Conservation (phyloP, 495 filamentous ascomycete species). For the Jackrogersella multiformis region DNA sequence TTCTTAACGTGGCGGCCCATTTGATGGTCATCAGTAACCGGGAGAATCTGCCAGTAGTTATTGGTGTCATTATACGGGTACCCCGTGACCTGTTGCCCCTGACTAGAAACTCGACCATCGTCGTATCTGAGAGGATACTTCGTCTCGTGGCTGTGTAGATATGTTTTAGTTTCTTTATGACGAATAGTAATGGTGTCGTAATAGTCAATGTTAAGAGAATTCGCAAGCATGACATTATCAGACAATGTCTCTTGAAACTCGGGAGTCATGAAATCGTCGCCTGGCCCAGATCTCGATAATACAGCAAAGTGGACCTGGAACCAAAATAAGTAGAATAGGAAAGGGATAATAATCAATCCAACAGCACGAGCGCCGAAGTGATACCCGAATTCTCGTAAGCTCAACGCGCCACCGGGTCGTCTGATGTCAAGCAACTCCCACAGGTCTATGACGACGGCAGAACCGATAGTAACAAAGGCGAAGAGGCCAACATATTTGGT, state of each 20-base stretch:
- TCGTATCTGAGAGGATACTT: constrained; percentile 94
- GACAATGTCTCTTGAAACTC: constrained; percentile 97
- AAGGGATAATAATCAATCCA: constrained; percentile 87
- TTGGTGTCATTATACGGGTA: constrained; percentile 99
- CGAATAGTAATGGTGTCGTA: constrained; percentile 86
- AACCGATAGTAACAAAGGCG: constrained; percentile 96
- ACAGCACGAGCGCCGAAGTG: constrained; percentile 87
- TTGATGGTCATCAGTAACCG: constrained; percentile 64
- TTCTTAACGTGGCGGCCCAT: constrained; percentile 75
- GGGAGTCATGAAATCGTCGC: constrained; percentile 98
- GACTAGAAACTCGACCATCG: constrained; percentile 95
- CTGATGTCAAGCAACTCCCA: constrained; percentile 94
- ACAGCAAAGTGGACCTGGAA: constrained; percentile 99
- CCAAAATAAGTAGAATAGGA: constrained; percentile 99
- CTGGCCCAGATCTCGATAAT: constrained; percentile 86
- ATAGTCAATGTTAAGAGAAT: constrained; percentile 86
- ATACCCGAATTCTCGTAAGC: constrained; percentile 80
- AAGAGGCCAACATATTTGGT: constrained; percentile 98
- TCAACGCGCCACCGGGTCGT: constrained; percentile 78
- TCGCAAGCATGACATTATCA: constrained; percentile 90
- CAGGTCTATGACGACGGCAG: constrained; percentile 90
- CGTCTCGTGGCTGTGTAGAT: constrained; percentile 91
- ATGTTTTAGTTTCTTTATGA: constrained; percentile 97
- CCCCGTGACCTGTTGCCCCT: constrained; percentile 97
- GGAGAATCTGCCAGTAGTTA: constrained; percentile 96